Base-by-base conservation (phyloP, 1,284 basidiomycete species). In the Thecaphora thlaspeos region DNA sequence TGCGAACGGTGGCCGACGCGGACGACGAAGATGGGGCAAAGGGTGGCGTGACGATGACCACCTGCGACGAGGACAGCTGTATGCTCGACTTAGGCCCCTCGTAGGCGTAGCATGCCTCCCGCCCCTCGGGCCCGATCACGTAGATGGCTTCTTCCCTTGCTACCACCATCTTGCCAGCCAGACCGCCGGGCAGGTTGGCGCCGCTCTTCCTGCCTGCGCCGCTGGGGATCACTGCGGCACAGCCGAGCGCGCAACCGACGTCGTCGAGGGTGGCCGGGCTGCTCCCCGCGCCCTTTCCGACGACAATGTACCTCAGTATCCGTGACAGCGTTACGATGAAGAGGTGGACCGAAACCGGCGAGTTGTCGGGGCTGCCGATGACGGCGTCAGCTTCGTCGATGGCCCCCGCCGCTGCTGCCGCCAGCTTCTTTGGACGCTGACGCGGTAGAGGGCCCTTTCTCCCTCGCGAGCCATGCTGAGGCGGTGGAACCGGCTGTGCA, bases 121-220 rank as follows among this genome's bases (percentile, higher is more conserved):
- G 81, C 0, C 90, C 91, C 21, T 93, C 89, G 0, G 85, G 84
- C 0, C 88, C 87, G 73, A 90, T 91, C 9, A 90, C 82, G 70
- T 94, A 95, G 38, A 97, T 86, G 1, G 92, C 93, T 69, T 97
- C 94, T 47, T 95, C 90, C 49, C 89, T 81, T 0, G 92, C 94
- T 2, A 97, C 84, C 12, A 94, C 84, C 68, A 97, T 86, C 73
- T 90, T 82, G 81, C 48, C 83, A 81, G 46, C 83, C 79, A 83
- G 84, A 83, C 17, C 4, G 30, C 18, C 58, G 41, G 1, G 41
- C 22, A 12, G 41, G 10, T n/a, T 3, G 5, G 9, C n/a, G n/a
- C 19, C 46, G 38, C 28, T 2, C 30, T n/a, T 18, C 21, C 15
- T 4, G 17, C 17, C 23, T 9, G 19, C 8, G 19, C 36, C 37